Evolutionary conservation across 257 asterid genomes (phyloP).

Genomic region (Ophiorrhiza pumila): DNA sequence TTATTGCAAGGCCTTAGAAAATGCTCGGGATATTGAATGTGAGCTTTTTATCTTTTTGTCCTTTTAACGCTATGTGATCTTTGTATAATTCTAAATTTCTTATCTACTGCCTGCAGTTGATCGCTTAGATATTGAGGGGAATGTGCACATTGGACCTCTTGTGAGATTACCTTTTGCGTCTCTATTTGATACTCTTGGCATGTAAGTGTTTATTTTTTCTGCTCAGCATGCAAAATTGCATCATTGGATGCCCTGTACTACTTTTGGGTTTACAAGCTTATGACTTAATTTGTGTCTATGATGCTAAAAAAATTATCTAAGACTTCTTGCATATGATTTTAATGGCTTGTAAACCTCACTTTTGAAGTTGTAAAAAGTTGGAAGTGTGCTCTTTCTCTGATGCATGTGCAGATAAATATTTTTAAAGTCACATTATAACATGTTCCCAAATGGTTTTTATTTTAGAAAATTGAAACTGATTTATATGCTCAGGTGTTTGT

Average conservation of each 20-base stretch:
- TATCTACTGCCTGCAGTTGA: slow-evolving; percentile 65
- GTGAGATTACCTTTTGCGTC: slow-evolving; percentile 88
- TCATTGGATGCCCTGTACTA: neutral
- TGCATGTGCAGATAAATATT: neutral
- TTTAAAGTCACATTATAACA: neutral
- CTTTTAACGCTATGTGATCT: slow-evolving; percentile 18
- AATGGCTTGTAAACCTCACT: neutral
- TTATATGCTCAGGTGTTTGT: slow-evolving; percentile 62
- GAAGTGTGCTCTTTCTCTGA: neutral
- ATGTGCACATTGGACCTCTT: slow-evolving; percentile 57
- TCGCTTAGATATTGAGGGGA: slow-evolving; percentile 77
- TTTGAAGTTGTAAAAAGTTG: slow-evolving; percentile 2
- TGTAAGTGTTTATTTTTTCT: slow-evolving; percentile 49
- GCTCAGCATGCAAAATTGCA: neutral
- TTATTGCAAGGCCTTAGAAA: slow-evolving; percentile 75
- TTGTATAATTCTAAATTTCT: slow-evolving; percentile 25
- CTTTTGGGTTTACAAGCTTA: neutral
- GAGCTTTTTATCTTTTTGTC: slow-evolving; percentile 29
- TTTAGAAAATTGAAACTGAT: neutral
- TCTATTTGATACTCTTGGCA: slow-evolving; percentile 89
- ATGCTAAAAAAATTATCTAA: neutral
- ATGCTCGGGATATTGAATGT: slow-evolving; percentile 86
- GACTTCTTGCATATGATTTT: neutral
- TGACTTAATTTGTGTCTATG: neutral
- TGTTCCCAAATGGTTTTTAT: neutral